These are phyloP conservation scores for Aspergillus alliaceus DNA, from an alignment of 2,329 filamentous ascomycete species.

Conservation along the genomic window DNA sequence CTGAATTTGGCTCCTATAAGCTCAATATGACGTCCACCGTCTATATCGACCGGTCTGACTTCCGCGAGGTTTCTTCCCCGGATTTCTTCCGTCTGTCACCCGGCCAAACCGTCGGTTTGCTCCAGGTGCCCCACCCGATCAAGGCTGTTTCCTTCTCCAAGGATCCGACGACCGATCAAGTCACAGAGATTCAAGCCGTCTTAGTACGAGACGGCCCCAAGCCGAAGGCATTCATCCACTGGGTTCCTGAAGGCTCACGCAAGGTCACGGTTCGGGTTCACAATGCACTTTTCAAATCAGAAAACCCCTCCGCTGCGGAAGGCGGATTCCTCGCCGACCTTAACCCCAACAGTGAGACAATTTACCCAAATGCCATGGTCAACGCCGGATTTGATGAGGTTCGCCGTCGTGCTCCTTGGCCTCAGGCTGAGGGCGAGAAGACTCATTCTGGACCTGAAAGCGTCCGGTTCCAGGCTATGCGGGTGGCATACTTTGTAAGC, in stretches of 20 bases:
- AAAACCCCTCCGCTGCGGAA: conserved; percentile 73
- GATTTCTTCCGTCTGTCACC: conserved; percentile 79
- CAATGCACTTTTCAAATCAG: conserved; percentile 81
- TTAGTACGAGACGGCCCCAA: conserved; percentile 65
- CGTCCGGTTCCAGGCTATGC: conserved; percentile 87
- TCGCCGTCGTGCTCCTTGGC: conserved; percentile 72
- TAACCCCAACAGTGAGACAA: conserved; percentile 77
- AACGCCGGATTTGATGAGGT: conserved; percentile 84
- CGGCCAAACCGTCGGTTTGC: conserved; percentile 70
- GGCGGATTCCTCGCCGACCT: conserved; percentile 83
- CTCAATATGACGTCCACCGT: conserved; percentile 72
- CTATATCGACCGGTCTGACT: conserved; percentile 81
- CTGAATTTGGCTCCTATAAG: conserved; percentile 53
- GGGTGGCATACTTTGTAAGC: conserved; percentile 61
- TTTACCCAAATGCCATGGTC: conserved; percentile 76
- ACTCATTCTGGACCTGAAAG: conserved; percentile 61
- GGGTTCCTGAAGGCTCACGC: conserved; percentile 69
- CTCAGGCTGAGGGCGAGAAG: conserved; percentile 66
- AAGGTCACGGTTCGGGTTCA: conserved; percentile 74
- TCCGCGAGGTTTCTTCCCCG: conserved; percentile 65
- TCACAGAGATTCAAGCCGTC: conserved; percentile 68
- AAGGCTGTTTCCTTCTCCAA: conserved; percentile 68
- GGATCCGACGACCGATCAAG: conserved; percentile 62
- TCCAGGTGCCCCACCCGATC: conserved; percentile 70
- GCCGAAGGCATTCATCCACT: conserved; percentile 82